Base-by-base conservation (phyloP, 164 flowering plant genomes). In the Euptelea pleiosperma region DNA sequence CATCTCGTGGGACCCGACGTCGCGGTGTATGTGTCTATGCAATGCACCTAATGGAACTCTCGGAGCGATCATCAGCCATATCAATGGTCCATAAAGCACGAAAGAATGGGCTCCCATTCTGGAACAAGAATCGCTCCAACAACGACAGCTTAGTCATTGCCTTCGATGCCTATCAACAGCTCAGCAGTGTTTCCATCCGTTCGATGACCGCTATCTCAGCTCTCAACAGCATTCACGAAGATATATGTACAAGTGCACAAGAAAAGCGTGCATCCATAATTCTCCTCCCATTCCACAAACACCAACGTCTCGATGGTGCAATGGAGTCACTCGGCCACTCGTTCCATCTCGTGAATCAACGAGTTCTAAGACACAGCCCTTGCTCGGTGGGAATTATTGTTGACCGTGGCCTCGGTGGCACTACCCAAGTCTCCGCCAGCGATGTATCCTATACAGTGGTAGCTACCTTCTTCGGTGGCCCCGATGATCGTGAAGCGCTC, bases 131-230 rank as follows among this genome's bases (percentile, higher is more conserved):
- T 10, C 58, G 47, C 12, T 25, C 51, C n/a, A 52, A 46, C 53
- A 5, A 9, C 5, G 79, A 74, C 37, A 62, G 64, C 18, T 64
- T 75, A 56, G 74, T 80, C 22, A 61, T 80, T 8, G 84, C 79
- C 11, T 77, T 80, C 29, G 79, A 80, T 36, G 78, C 84, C 6
- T 75, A 63, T 55, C 74, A 69, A 25, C 70, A 61, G 44, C 81
- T 80, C 18, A 73, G 76, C 61, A 52, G 54, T 19, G 79, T 80
- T 22, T 55, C 72, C n/a, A 41, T 80, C 45, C 77, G 84, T 3
- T 79, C 81, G 37, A 80, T 77, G 84, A 80, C 81, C 0, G 84
- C 84, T 19, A 79, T 79, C 49, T 79, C 83, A 34, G n/a, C 74
- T n/a, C 48, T 77, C 33, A 0, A 51, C 59, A 61, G 31, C 45